A percentile compares a stretch with the other conserved stretches of the same genome.
These are phyloP conservation scores for Aspergillus sp. DNA, from an alignment of 2,329 filamentous ascomycete genomes.

Conservation along the genomic window DNA sequence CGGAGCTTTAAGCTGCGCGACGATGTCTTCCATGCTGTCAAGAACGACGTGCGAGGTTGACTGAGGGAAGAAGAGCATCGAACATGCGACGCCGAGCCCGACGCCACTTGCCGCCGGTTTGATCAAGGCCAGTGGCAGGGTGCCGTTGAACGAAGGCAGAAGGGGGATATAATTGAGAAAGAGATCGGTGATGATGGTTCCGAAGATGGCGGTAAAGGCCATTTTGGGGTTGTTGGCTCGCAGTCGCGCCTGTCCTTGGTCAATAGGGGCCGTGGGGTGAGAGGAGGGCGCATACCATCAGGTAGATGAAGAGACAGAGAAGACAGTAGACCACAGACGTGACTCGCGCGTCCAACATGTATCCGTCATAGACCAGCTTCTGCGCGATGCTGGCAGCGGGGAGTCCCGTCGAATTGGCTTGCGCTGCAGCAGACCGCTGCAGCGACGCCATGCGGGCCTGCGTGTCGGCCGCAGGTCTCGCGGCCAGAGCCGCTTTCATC, in stretches of 20 bases:
- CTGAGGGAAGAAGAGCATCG: conserved; percentile 49
- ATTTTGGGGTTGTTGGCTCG: conserved; percentile 49
- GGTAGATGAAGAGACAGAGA: conserved; percentile 47
- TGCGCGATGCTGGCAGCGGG: conserved; percentile 29
- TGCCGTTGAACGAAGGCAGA: conserved; percentile 42
- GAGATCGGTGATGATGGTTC: conserved; percentile 48
- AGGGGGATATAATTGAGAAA: conserved; percentile 47
- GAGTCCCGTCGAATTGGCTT: conserved; percentile 35
- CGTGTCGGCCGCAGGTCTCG: conserved; percentile 40
- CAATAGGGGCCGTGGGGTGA: neutral
- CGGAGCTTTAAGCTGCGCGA: conserved; percentile 26
- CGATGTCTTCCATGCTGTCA: conserved; percentile 28
- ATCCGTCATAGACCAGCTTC: conserved; percentile 44
- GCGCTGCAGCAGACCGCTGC: conserved; percentile 28
- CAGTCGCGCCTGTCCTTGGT: conserved; percentile 37
- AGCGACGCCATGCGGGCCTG: conserved; percentile 35
- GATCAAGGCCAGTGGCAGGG: conserved; percentile 40
- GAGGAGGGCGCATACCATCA: conserved; percentile 23
- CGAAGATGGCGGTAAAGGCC: conserved; percentile 46
- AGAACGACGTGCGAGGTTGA: conserved; percentile 50
- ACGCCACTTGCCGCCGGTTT: conserved; percentile 49
- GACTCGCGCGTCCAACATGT: conserved; percentile 50
- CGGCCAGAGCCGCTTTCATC: conserved; percentile 50
- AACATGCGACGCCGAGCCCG: conserved; percentile 46
- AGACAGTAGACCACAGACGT: conserved; percentile 38